Evolutionary conservation across 352 stramenopile species (phyloP).

Genomic region (Globisporangium spiculum): DNA sequence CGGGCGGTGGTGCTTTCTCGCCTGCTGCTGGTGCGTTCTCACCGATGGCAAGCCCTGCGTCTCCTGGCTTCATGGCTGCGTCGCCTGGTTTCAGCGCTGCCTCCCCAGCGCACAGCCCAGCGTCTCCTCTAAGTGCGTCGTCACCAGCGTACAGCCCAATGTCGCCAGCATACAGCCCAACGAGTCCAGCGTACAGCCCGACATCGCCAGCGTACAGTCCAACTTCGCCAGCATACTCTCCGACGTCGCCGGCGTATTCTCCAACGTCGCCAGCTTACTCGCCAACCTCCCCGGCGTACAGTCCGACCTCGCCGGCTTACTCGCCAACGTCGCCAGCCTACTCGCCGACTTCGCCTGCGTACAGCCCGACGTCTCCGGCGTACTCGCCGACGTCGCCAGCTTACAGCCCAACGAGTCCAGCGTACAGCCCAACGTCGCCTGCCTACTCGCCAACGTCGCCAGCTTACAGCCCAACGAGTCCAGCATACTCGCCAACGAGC

Average conservation of each 20-base stretch:
- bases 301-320: constrained; percentile 57
- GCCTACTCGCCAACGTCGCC: constrained; percentile 62
- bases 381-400: constrained; percentile 80
- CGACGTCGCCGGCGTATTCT: constrained; percentile 79
- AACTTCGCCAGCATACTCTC: constrained; percentile 67
- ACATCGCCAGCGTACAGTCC: constrained; percentile 78
- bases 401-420: constrained; percentile 78
- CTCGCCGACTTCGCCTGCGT: constrained; percentile 40
- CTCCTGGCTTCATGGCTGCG: constrained; percentile 68
- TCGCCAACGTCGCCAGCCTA: constrained; percentile 43
- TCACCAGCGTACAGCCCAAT: constrained; percentile 87
- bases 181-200: constrained; percentile 77
- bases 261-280: constrained; percentile 78
- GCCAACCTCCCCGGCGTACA: constrained; percentile 56
- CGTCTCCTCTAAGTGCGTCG: constrained; percentile 68
- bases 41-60: constrained; percentile 78
- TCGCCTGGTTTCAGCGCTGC: constrained; percentile 80
- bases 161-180: constrained; percentile 85
- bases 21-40: constrained; percentile 85
- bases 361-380: constrained; percentile 57
- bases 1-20: constrained; percentile 84
- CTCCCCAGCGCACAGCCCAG: constrained; percentile 67
- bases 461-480: constrained; percentile 80
- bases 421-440: constrained; percentile 87
- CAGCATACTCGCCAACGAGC: constrained; percentile 53